phyloP scores from a whole-genome alignment of 192 early-diverging fungal genomes.

The Helicostylum pulchrum region DNA sequence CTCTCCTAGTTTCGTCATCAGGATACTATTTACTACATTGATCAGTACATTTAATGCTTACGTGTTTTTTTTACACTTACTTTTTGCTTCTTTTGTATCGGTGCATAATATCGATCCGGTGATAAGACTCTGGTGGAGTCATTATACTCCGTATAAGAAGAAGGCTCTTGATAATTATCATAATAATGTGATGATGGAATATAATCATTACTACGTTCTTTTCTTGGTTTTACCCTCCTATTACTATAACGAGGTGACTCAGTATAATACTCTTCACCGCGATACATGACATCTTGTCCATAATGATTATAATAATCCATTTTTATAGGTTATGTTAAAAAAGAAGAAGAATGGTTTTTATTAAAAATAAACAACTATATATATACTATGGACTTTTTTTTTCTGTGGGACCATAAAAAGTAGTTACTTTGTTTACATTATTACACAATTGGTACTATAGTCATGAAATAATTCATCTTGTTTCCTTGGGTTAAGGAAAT shows the following conservation, averaged over 20 bases:
- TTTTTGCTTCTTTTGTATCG: neutral
- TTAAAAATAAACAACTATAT: neutral
- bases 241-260: neutral
- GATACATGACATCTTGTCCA: neutral
- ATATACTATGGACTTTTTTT: neutral
- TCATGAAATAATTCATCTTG: neutral
- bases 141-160: neutral
- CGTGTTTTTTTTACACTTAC: neutral
- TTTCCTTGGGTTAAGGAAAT: neutral
- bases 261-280: neutral
- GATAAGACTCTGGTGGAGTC: neutral
- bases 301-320: neutral
- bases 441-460: neutral
- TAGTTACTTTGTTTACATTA: slow-evolving; percentile 3
- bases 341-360: neutral
- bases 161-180: neutral
- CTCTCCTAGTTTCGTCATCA: neutral
- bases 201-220: neutral
- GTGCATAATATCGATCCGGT: neutral
- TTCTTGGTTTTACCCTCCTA: too few relatives aligned
- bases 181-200: neutral
- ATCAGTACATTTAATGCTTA: too few relatives aligned
- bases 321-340: neutral
- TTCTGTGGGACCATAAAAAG: neutral
- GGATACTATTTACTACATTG: neutral